Conservation (phyloP, 1,284 basidiomycete species). For the Termitomyces sp. region DNA sequence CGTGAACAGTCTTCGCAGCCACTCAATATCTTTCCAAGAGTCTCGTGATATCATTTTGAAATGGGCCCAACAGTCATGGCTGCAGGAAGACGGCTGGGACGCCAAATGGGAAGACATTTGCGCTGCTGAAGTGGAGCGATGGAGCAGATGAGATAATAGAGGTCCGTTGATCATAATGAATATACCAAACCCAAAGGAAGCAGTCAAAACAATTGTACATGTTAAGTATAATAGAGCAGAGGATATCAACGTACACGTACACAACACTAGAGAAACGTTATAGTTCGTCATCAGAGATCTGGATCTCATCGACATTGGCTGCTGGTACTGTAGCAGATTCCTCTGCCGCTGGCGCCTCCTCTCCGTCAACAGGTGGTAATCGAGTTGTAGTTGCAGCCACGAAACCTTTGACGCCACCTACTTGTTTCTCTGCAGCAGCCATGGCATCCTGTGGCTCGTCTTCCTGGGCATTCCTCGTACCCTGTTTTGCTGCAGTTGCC, state of each 20-base stretch:
- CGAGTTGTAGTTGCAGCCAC: slow-evolving; percentile 56
- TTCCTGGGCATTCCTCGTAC: slow-evolving; percentile 45
- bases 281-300: slow-evolving; percentile 81
- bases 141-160: slow-evolving; percentile 35
- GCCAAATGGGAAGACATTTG: slow-evolving; percentile 73
- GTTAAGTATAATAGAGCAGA: neutral
- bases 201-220: slow-evolving; percentile 9
- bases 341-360: slow-evolving; percentile 25
- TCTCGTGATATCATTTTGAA: slow-evolving; percentile 53
- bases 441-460: slow-evolving; percentile 61
- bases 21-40: slow-evolving; percentile 62
- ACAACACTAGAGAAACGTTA: slow-evolving; percentile 31
- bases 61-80: slow-evolving; percentile 63
- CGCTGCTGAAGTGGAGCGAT: slow-evolving; percentile 64
- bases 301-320: slow-evolving; percentile 74
- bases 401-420: slow-evolving; percentile 45
- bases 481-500: slow-evolving; percentile 65
- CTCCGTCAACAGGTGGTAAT: slow-evolving; percentile 22
- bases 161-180: neutral
- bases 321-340: slow-evolving; percentile 24
- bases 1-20: slow-evolving; percentile 53
- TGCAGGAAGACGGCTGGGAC: slow-evolving; percentile 65
- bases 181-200: neutral
- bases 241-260: slow-evolving; percentile 1
- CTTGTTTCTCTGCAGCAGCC: slow-evolving; percentile 59